Percentiles rank a stretch among this genome's conserved stretches.
phyloP scores from a whole-genome alignment of 2,329 filamentous ascomycete genomes.

The Penicillium paneum region DNA sequence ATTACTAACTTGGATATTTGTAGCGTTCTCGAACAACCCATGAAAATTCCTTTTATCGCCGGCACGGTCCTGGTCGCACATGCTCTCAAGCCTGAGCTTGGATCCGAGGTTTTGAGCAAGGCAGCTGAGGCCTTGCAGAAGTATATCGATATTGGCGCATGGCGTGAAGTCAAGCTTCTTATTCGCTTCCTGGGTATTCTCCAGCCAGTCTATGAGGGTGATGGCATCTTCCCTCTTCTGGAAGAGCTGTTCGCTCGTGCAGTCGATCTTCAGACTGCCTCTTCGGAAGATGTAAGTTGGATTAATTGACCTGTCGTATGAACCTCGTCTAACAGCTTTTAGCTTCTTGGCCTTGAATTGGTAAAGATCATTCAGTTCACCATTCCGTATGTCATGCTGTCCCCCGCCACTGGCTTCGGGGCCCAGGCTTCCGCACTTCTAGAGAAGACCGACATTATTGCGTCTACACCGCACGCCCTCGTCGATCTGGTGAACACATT shows the following conservation, averaged over 20 bases:
- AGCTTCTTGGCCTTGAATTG: constrained; percentile 71
- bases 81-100: constrained; percentile 70
- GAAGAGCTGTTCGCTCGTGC: constrained; percentile 88
- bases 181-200: constrained; percentile 87
- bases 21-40: constrained; percentile 78
- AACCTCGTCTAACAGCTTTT: constrained; percentile 16
- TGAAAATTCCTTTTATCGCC: constrained; percentile 95
- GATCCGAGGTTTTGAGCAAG: constrained; percentile 65
- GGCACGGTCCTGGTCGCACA: constrained; percentile 79
- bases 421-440: constrained; percentile 74
- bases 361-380: constrained; percentile 96
- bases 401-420: constrained; percentile 66
- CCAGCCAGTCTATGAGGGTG: constrained; percentile 73
- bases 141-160: constrained; percentile 69
- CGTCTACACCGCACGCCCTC: constrained; percentile 78
- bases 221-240: constrained; percentile 79
- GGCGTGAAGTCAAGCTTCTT: constrained; percentile 87
- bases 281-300: constrained; percentile 78
- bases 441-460: constrained; percentile 93
- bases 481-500: constrained; percentile 87
- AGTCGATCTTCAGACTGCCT: constrained; percentile 89
- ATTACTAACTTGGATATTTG: constrained; percentile 3
- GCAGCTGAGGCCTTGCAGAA: constrained; percentile 62
- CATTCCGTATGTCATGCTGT: constrained; percentile 82
- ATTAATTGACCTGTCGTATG: neutral